These are phyloP conservation scores for Paracorniculantispora psalliotae DNA, from an alignment of 2,329 filamentous ascomycete genomes.

Conservation along the genomic window DNA sequence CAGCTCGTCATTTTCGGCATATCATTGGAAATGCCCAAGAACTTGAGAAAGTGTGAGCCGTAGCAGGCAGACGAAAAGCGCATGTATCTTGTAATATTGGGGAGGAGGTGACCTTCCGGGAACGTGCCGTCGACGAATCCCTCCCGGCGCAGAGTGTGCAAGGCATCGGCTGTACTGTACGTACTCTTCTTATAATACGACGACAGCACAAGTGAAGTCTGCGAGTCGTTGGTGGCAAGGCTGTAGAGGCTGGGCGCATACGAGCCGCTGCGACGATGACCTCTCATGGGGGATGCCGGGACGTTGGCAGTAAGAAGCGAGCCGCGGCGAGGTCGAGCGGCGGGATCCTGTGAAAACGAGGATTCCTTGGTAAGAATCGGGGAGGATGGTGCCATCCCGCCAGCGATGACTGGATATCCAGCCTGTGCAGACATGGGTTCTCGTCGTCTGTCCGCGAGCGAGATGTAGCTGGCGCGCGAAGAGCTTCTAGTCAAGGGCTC, in stretches of 20 bases:
- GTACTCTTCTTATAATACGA: conserved; percentile 44
- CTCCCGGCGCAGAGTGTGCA: conserved; percentile 45
- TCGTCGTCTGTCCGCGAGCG: conserved; percentile 45
- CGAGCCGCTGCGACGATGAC: conserved; percentile 20
- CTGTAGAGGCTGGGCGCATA: conserved; percentile 56
- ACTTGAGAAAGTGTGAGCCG: conserved; percentile 56
- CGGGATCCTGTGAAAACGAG: conserved; percentile 2
- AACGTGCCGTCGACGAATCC: conserved; percentile 56
- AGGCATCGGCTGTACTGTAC: conserved; percentile 43
- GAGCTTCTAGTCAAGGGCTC: conserved; percentile 33
- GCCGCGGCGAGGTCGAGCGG: conserved; percentile 19
- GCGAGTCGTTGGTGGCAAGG: conserved; percentile 50
- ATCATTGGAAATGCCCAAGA: conserved; percentile 56
- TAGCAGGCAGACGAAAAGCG: conserved; percentile 63
- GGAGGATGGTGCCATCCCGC: conserved; percentile 41
- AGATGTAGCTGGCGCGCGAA: conserved; percentile 45
- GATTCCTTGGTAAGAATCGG: conserved; percentile 30
- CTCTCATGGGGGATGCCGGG: conserved; percentile 12
- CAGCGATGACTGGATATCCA: conserved; percentile 48
- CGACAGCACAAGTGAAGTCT: conserved; percentile 48
- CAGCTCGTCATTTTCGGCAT: conserved; percentile 37
- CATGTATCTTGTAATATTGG: conserved; percentile 61
- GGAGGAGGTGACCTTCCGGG: conserved; percentile 53
- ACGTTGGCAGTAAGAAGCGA: conserved; percentile 1
- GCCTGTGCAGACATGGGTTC: conserved; percentile 53